Percentiles rank a stretch among this genome's conserved stretches.
These are phyloP conservation scores for Vararia minispora DNA, from an alignment of 768 basidiomycete species.

Conservation along the genomic window DNA sequence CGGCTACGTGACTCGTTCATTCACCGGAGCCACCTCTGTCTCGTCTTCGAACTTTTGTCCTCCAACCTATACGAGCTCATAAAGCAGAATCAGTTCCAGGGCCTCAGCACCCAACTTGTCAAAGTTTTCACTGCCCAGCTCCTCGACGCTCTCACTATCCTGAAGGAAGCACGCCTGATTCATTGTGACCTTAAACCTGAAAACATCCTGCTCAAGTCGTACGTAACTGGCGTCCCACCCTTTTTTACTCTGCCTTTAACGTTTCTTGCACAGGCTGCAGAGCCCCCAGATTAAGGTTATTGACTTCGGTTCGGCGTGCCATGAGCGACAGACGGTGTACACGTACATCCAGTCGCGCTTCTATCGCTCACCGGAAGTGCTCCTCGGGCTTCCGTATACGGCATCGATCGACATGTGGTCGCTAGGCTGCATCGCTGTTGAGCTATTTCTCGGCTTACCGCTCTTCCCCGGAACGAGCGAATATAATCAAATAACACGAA, in stretches of 20 bases:
- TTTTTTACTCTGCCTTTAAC: constrained; percentile 2
- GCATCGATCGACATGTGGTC: constrained; percentile 99
- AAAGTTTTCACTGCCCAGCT: constrained; percentile 98
- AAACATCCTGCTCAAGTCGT: constrained; percentile 97
- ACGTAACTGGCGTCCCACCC: constrained; percentile 20
- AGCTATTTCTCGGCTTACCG: constrained; percentile 92
- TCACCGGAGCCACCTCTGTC: constrained; percentile 91
- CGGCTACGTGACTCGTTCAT: constrained; percentile 94
- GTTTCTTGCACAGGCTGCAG: constrained; percentile 52
- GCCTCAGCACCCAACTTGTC: constrained; percentile 90
- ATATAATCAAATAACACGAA: constrained; percentile 95
- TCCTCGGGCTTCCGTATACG: constrained; percentile 89
- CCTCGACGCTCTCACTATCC: constrained; percentile 80
- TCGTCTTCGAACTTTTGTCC: constrained; percentile 94
- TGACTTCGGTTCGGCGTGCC: constrained; percentile 98
- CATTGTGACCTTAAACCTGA: constrained; percentile 99
- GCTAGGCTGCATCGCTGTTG: constrained; percentile 95
- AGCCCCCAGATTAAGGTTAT: constrained; percentile 98
- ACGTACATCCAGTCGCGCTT: constrained; percentile 99
- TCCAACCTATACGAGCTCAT: constrained; percentile 98
- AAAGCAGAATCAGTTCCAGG: constrained; percentile 99
- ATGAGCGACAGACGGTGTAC: constrained; percentile 98
- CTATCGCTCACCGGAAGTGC: constrained; percentile 95
- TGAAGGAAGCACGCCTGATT: constrained; percentile 93
- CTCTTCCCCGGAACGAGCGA: constrained; percentile 98